Evolutionary conservation across 768 basidiomycete genomes (phyloP).

Genomic region (Scleroderma citrinum): DNA sequence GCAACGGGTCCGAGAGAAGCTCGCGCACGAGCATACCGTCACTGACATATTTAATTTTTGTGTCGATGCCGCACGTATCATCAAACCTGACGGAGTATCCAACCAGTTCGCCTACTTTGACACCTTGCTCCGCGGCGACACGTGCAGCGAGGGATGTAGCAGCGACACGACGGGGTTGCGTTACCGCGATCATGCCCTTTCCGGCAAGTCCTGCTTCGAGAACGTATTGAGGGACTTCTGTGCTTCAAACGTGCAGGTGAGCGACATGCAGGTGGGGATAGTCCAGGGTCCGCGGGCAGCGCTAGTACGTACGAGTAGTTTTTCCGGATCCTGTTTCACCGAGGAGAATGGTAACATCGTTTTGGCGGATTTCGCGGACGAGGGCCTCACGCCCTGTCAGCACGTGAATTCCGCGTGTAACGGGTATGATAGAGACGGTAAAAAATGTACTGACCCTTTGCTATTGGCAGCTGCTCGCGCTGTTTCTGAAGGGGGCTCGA

Average conservation of each 20-base stretch:
- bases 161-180: slow-evolving; percentile 93
- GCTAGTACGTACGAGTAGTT: slow-evolving; percentile 80
- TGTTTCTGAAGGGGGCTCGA: slow-evolving; percentile 49
- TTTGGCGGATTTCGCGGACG: slow-evolving; percentile 61
- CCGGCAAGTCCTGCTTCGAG: slow-evolving; percentile 74
- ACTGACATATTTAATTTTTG: slow-evolving; percentile 92
- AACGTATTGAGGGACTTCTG: slow-evolving; percentile 96
- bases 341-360: slow-evolving; percentile 83
- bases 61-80: slow-evolving; percentile 63
- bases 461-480: slow-evolving; percentile 70
- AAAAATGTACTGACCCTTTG: slow-evolving; percentile 48
- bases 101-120: slow-evolving; percentile 66
- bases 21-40: slow-evolving; percentile 98
- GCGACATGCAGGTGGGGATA: slow-evolving; percentile 3
- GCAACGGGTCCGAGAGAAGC: slow-evolving; percentile 68
- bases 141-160: slow-evolving; percentile 91
- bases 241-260: slow-evolving; percentile 23
- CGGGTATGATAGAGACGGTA: background rate
- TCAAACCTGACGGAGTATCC: slow-evolving; percentile 98
- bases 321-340: slow-evolving; percentile 99
- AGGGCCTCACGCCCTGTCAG: slow-evolving; percentile 66
- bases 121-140: slow-evolving; percentile 80
- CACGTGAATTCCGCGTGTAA: background rate
- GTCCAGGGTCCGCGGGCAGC: background rate
- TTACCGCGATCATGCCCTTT: slow-evolving; percentile 78